phyloP scores from a whole-genome alignment of 257 asterid genomes.

The Handroanthus guayacan region DNA sequence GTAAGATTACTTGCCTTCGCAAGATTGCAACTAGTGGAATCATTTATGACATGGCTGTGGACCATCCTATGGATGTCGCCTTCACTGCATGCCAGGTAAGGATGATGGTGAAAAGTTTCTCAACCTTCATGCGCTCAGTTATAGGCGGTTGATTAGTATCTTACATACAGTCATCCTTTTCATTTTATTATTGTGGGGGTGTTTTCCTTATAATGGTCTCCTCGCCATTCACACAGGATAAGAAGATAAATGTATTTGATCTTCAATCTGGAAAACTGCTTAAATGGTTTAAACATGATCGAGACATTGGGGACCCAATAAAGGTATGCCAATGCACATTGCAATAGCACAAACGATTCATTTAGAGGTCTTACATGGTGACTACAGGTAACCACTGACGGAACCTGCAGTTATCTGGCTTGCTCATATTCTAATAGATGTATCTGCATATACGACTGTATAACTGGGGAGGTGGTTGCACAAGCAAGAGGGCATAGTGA shows the following conservation, averaged over 20 bases:
- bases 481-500: constrained; percentile 70
- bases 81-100: constrained; percentile 63
- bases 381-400: constrained; percentile 67
- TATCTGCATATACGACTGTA: constrained; percentile 62
- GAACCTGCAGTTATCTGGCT: constrained; percentile 65
- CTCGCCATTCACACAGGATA: constrained; percentile 52
- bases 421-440: constrained; percentile 65
- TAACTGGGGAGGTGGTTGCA: constrained; percentile 67
- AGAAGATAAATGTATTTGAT: constrained; percentile 57
- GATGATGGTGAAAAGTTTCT: constrained; percentile 16
- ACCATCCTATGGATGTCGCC: constrained; percentile 51
- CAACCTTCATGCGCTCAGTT: not conserved
- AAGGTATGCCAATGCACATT: constrained; percentile 53
- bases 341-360: constrained; percentile 18
- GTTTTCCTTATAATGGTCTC: constrained; percentile 22
- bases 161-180: constrained; percentile 21
- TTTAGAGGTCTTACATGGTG: constrained; percentile 33
- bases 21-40: constrained; percentile 51
- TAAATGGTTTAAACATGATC: constrained; percentile 60
- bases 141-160: not conserved
- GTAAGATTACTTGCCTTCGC: constrained; percentile 48
- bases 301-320: constrained; percentile 56
- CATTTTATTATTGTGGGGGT: constrained; percentile 17
- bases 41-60: constrained; percentile 55
- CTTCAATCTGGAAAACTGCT: constrained; percentile 59